These are phyloP conservation scores for Calonectria honghensis DNA, from an alignment of 2,329 filamentous ascomycete genomes.

Conservation along the genomic window DNA sequence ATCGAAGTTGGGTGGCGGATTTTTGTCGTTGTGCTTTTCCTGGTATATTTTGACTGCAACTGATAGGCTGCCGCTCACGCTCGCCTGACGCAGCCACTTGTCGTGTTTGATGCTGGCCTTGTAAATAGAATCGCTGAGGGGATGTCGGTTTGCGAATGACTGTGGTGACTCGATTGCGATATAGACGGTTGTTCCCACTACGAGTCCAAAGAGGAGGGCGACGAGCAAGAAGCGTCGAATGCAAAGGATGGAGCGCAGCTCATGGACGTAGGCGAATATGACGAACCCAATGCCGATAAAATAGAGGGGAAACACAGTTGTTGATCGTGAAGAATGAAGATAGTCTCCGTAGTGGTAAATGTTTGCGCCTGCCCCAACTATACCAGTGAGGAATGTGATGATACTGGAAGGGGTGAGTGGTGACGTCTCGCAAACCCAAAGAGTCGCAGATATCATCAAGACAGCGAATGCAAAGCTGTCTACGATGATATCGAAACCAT, in stretches of 20 bases:
- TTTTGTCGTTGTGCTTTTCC: conserved; percentile 75
- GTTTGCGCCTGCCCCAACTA: conserved; percentile 60
- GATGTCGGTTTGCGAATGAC: conserved; percentile 62
- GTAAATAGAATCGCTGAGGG: conserved; percentile 70
- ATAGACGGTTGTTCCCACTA: conserved; percentile 62
- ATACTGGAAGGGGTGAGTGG: conserved; percentile 65
- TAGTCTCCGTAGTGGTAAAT: conserved; percentile 65
- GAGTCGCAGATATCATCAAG: conserved; percentile 65
- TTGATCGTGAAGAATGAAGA: conserved; percentile 62
- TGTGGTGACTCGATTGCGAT: conserved; percentile 57
- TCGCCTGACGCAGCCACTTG: conserved; percentile 69
- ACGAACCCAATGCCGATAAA: conserved; percentile 64
- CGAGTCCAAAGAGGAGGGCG: conserved; percentile 61
- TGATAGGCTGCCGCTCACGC: conserved; percentile 67
- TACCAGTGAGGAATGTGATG: conserved; percentile 66
- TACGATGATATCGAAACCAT: conserved; percentile 68
- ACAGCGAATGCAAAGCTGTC: conserved; percentile 68
- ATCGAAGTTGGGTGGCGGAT: conserved; percentile 88
- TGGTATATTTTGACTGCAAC: conserved; percentile 70
- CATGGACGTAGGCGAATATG: conserved; percentile 65
- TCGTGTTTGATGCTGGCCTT: conserved; percentile 67
- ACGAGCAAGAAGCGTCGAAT: conserved; percentile 64
- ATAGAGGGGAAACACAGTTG: conserved; percentile 62
- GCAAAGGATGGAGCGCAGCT: conserved; percentile 65
- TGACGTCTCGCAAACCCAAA: conserved; percentile 69